Conservation (phyloP, 2,329 filamentous ascomycete species). For the Diaporthe humulicola region DNA sequence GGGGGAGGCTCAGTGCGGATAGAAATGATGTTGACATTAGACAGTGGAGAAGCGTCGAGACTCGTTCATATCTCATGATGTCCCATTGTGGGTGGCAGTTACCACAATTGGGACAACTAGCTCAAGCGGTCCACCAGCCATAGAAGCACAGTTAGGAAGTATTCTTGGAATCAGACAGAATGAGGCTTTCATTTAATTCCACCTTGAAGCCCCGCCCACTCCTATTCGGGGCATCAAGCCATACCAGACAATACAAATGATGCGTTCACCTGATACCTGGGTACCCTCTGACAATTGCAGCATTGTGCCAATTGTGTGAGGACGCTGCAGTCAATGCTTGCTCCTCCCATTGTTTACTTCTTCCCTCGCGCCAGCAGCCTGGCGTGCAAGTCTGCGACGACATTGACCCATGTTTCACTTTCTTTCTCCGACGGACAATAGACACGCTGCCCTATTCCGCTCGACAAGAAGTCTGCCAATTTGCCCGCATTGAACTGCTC, state of each 20-base stretch:
- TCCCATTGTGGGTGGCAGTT: background rate
- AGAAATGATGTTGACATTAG: background rate
- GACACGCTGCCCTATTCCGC: constrained; percentile 61
- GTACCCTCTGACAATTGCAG: background rate
- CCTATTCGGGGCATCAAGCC: background rate
- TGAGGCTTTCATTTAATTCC: background rate
- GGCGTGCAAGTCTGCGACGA: constrained; percentile 67
- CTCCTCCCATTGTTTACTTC: constrained; percentile 53
- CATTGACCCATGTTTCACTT: constrained; percentile 64
- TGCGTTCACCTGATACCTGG: background rate
- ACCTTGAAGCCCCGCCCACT: background rate
- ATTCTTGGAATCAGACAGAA: background rate
- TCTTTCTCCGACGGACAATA: constrained; percentile 51
- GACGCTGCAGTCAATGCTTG: background rate
- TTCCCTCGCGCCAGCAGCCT: constrained; percentile 68
- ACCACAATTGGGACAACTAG: background rate
- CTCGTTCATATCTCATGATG: background rate
- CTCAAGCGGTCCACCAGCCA: background rate
- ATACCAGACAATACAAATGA: background rate
- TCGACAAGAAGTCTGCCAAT: constrained; percentile 78
- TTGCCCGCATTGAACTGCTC: constrained; percentile 82
- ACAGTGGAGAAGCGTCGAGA: background rate
- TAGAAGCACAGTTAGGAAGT: background rate
- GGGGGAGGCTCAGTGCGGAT: background rate
- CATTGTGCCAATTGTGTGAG: background rate